Conservation (phyloP, 306 rosid species). For the Citrullus colocynthis region DNA sequence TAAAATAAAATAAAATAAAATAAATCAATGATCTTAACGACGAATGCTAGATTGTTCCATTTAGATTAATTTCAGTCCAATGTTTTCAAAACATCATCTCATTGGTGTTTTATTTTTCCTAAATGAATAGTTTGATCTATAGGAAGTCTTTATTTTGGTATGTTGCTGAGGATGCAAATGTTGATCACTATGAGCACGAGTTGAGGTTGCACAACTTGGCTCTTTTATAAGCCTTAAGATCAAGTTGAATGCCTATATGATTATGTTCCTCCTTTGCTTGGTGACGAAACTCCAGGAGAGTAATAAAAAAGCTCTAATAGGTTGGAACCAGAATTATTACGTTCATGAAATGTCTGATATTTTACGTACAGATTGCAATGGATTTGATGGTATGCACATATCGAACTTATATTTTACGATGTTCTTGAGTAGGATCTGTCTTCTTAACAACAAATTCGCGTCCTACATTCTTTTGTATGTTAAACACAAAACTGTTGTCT, state of each 20-base stretch:
- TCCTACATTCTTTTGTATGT: not conserved
- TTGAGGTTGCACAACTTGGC: not conserved
- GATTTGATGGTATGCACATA: not conserved
- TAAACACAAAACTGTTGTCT: not conserved
- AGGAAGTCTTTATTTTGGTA: not conserved
- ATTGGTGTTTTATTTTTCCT: not conserved
- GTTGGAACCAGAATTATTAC: not conserved
- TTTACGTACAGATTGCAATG: not conserved
- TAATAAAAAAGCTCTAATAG: not conserved
- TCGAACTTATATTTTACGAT: not conserved
- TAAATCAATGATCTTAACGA: not conserved
- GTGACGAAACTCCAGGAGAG: not conserved
- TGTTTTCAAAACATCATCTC: not conserved
- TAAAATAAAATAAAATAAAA: not conserved
- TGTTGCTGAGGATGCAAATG: not conserved
- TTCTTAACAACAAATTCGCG: not conserved
- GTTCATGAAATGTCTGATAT: not conserved
- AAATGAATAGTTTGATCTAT: not conserved
- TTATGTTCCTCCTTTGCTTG: not conserved
- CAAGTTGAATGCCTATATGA: not conserved
- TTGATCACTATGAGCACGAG: not conserved
- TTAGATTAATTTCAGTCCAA: not conserved
- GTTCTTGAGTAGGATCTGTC: not conserved
- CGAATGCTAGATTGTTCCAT: not conserved
- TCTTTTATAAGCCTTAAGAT: not conserved